These are phyloP conservation scores for Selaginella tamariscina DNA, from an alignment of 75 land plant species.

Conservation along the genomic window DNA sequence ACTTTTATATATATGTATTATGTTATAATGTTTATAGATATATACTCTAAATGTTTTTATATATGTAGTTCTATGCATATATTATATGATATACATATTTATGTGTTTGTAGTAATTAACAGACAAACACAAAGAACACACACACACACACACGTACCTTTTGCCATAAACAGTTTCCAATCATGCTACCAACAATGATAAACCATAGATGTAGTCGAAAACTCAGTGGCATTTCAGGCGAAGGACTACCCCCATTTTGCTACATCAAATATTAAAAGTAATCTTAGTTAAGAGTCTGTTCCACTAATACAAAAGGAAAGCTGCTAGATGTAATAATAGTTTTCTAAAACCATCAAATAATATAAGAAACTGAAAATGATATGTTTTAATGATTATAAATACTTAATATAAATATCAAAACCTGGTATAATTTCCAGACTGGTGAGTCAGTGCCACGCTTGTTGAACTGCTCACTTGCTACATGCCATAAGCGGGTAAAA, in stretches of 20 bases:
- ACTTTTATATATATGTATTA: too few relatives aligned
- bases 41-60: too few relatives aligned
- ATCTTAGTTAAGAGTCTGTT: too few relatives aligned
- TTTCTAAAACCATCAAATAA: too few relatives aligned
- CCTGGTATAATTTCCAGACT: conserved; percentile 34
- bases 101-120: not conserved
- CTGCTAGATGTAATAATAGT: too few relatives aligned
- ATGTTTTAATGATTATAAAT: too few relatives aligned
- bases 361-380: not conserved
- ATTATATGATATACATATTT: too few relatives aligned
- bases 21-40: too few relatives aligned
- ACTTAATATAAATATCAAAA: not conserved
- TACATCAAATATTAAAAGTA: too few relatives aligned
- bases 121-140: not conserved
- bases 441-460: conserved; percentile 21
- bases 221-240: conserved; percentile 28
- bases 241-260: conserved; percentile 26
- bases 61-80: too few relatives aligned
- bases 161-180: conserved; percentile 24
- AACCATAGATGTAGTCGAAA: conserved; percentile 33
- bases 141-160: too few relatives aligned
- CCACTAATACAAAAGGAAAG: too few relatives aligned
- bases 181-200: conserved; percentile 18
- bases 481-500: conserved; percentile 36
- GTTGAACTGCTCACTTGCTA: conserved; percentile 36